Conservation (phyloP, 352 stramenopile genomes). For the Blastocystis sp. region DNA sequence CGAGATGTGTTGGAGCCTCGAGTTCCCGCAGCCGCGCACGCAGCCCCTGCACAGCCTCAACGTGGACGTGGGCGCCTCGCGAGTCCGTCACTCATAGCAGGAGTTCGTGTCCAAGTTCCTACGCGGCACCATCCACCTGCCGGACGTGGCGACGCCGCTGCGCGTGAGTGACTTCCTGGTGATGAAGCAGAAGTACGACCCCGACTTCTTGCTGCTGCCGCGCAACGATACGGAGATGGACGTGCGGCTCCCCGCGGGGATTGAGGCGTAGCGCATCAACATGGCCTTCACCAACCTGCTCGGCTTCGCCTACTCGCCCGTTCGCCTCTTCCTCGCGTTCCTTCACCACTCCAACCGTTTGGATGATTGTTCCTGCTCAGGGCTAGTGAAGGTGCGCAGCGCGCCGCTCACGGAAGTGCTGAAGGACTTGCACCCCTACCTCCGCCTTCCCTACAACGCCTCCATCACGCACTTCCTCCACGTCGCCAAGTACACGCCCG, state of each 20-base stretch:
- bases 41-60: background rate
- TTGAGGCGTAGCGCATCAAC: conserved; percentile 30
- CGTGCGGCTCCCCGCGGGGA: background rate
- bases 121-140: background rate
- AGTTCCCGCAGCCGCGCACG: background rate
- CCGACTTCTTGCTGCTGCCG: background rate
- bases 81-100: background rate
- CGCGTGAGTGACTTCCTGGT: conserved; percentile 15
- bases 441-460: conserved; percentile 22
- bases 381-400: background rate
- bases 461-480: conserved; percentile 3
- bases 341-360: conserved; percentile 23
- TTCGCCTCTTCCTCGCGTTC: conserved; percentile 19
- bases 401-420: background rate
- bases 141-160: background rate
- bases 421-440: background rate
- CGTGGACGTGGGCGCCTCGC: background rate
- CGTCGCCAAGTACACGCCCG: background rate
- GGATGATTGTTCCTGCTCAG: background rate
- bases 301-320: background rate
- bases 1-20: background rate
- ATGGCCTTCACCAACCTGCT: conserved; percentile 31
- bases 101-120: background rate
- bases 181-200: conserved; percentile 5
- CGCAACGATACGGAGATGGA: background rate